Conservation (phyloP, 1,284 basidiomycete genomes). For the Phylloboletellus chloephorus region DNA sequence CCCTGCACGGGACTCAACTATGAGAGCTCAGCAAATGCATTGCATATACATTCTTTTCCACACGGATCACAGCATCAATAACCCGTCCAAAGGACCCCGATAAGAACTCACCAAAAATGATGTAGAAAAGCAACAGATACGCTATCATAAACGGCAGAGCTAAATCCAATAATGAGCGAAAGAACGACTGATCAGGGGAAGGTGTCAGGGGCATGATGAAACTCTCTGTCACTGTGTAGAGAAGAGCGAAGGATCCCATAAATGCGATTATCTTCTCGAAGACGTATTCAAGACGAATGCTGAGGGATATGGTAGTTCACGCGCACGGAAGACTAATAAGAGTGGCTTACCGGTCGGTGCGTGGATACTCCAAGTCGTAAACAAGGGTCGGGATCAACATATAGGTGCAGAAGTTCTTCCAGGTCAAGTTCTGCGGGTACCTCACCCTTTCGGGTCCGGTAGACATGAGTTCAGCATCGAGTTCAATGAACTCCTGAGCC, state of each 20-base stretch:
- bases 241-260: conserved; percentile 90
- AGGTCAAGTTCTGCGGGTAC: conserved; percentile 86
- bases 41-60: conserved; percentile 83
- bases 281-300: conserved; percentile 86
- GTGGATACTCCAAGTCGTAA: conserved; percentile 94
- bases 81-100: neutral
- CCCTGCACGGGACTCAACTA: conserved; percentile 48
- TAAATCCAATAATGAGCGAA: conserved; percentile 77
- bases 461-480: conserved; percentile 74
- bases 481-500: conserved; percentile 72
- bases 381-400: conserved; percentile 90
- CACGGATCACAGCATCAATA: conserved; percentile 2
- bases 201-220: conserved; percentile 86
- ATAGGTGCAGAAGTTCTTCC: conserved; percentile 84
- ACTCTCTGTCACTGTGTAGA: conserved; percentile 89
- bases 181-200: conserved; percentile 67
- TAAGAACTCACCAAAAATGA: conserved; percentile 63
- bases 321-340: neutral
- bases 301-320: conserved; percentile 26
- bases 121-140: conserved; percentile 77
- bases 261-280: conserved; percentile 94
- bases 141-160: conserved; percentile 90
- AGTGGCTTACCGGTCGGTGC: conserved; percentile 68
- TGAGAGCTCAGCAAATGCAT: conserved; percentile 89
- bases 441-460: conserved; percentile 59